phyloP scores from a whole-genome alignment of 2,329 filamentous ascomycete genomes.

The Claviceps africana region DNA sequence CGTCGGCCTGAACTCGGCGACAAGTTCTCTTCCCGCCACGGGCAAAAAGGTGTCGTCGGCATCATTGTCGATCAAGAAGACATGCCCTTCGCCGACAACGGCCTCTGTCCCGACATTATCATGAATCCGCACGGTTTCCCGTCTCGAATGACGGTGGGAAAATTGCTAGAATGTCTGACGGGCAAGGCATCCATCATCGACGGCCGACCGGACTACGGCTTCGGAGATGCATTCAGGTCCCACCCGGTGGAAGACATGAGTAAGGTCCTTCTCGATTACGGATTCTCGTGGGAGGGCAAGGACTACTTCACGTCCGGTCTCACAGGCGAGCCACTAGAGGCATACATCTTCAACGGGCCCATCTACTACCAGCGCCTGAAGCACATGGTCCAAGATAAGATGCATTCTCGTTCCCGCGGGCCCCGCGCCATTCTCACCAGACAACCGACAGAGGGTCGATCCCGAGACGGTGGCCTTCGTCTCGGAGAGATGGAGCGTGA shows the following conservation, averaged over 20 bases:
- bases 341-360: constrained; percentile 95
- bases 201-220: constrained; percentile 77
- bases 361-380: constrained; percentile 99
- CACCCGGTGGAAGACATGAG: constrained; percentile 81
- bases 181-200: constrained; percentile 85
- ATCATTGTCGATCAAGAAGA: constrained; percentile 95
- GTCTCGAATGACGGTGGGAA: constrained; percentile 97
- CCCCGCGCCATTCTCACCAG: constrained; percentile 84
- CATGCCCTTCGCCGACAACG: constrained; percentile 85
- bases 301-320: constrained; percentile 93
- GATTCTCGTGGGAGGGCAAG: constrained; percentile 94
- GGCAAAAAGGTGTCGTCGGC: constrained; percentile 93
- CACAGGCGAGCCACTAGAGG: constrained; percentile 83
- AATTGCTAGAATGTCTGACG: constrained; percentile 86
- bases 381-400: constrained; percentile 99
- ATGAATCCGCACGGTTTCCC: constrained; percentile 99
- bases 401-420: constrained; percentile 88
- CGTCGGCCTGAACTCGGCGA: constrained; percentile 88
- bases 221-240: constrained; percentile 66
- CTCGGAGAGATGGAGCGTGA: constrained; percentile 98
- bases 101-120: constrained; percentile 94
- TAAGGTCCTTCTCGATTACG: constrained; percentile 66
- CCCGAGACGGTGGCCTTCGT: constrained; percentile 78
- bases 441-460: constrained; percentile 91
- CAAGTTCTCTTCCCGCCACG: constrained; percentile 97